Base-by-base conservation (phyloP, 176 grass and related monocot genomes). In the Ensete glaucum region DNA sequence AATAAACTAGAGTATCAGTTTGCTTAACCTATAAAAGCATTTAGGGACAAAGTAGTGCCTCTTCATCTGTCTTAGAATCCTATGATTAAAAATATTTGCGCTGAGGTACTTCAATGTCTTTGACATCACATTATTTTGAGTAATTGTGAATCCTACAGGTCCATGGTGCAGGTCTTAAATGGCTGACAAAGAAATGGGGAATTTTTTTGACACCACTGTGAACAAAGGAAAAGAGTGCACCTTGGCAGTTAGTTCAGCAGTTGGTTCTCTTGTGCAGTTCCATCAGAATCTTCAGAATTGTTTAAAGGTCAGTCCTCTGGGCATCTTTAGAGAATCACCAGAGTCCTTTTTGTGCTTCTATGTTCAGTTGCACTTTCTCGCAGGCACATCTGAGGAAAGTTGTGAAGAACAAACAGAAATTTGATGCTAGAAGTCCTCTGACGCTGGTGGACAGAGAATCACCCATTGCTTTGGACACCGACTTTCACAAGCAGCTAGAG, bases 401-500 rank as follows among this genome's bases (percentile, higher is more conserved):
- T 66, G 60, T 82, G 48, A 82, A 62, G 56, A 83, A 77, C 62
- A 74, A 67, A 73, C 79, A 73, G 59, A 24, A 19, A 69, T 56
- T 71, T 70, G 66, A 55, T 64, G 8, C 52, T 54, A 1, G 17
- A 54, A 62, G 62, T 49, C 67, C 81, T 25, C 75, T 72, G 62
- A 64, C 83, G 71, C 9, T 23, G 48, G 22, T 58, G 1, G 68
- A 56, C 54, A 83, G 81, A 76, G 64, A 26, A 34, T 67, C 77
- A n/a, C 58, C 25, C 13, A 76, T 2, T 72, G 27, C 60, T 83
- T 78, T 65, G 49, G 88, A 88, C 27, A n/a, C 82, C 77, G 71
- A 64, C 26, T 98, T 91, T 82, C 83, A 91, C 21, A 87, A 77
- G 83, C 88, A 93, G 63, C 81, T 98, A 20, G 83, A 89, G 77